These are phyloP conservation scores for Dorcoceras hygrometricum DNA, from an alignment of 257 asterid species.

Conservation along the genomic window DNA sequence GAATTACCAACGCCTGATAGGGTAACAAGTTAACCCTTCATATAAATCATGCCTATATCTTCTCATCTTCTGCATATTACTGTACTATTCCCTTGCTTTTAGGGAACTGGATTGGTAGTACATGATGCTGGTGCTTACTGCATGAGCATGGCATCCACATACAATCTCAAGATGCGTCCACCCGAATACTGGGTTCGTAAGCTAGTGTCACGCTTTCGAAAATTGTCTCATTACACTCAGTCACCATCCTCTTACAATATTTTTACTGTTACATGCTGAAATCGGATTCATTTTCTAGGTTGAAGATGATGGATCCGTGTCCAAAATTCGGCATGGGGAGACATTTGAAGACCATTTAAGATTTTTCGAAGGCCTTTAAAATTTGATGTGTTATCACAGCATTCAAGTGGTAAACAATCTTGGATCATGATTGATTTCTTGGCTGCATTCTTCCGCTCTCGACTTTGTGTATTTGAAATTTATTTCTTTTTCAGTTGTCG, in stretches of 20 bases:
- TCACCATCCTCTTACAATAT: not conserved
- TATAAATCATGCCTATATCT: not conserved
- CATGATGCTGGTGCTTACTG: conserved; percentile 99
- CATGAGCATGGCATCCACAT: conserved; percentile 99
- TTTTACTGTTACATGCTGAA: conserved; percentile 13
- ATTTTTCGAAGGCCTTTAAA: conserved; percentile 69
- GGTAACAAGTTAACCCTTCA: conserved; percentile 34
- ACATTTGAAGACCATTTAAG: conserved; percentile 80
- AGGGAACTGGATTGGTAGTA: conserved; percentile 95
- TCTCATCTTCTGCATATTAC: not conserved
- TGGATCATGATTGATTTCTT: conserved; percentile 11
- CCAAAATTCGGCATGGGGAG: conserved; percentile 83
- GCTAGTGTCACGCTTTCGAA: conserved; percentile 1
- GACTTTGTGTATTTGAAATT: not conserved
- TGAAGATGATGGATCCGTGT: conserved; percentile 73
- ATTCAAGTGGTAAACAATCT: conserved; percentile 19
- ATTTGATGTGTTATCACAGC: conserved; percentile 6
- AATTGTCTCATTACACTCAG: not conserved
- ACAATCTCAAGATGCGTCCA: conserved; percentile 99
- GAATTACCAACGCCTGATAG: conserved; percentile 75
- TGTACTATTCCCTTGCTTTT: conserved; percentile 25
- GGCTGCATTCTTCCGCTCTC: not conserved
- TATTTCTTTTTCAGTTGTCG: not conserved
- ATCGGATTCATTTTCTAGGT: conserved; percentile 39
- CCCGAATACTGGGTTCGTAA: conserved; percentile 86